Conservation (phyloP, 495 filamentous ascomycete species). For the Letharia lupina region DNA sequence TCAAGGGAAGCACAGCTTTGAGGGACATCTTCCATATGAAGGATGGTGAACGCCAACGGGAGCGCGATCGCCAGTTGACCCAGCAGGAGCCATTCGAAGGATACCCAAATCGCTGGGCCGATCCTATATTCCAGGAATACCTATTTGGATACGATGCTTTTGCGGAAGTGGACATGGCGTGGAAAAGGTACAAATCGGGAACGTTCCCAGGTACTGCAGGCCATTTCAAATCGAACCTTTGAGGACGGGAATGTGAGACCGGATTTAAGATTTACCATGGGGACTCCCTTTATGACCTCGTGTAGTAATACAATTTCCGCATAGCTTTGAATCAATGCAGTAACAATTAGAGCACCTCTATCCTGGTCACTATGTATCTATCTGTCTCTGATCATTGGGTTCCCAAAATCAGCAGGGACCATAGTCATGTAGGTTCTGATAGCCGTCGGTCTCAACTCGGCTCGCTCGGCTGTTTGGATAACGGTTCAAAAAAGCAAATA, state of each 20-base stretch:
- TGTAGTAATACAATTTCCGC: not conserved
- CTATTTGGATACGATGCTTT: constrained; percentile 45
- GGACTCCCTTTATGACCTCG: not conserved
- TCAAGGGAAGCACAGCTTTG: constrained; percentile 43
- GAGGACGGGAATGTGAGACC: not conserved
- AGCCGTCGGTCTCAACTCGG: constrained; percentile 11
- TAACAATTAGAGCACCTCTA: not conserved
- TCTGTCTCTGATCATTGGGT: not conserved
- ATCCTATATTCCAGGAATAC: constrained; percentile 39
- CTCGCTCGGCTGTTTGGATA: not conserved
- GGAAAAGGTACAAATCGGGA: constrained; percentile 25
- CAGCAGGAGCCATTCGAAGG: constrained; percentile 30
- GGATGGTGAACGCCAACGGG: constrained; percentile 44
- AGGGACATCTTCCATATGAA: constrained; percentile 45
- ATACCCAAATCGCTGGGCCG: constrained; percentile 42
- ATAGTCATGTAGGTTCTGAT: not conserved
- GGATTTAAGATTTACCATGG: not conserved
- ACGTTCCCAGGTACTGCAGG: constrained; percentile 12
- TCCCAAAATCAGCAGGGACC: too few relatives aligned
- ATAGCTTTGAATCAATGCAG: not conserved
- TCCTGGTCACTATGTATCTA: not conserved
- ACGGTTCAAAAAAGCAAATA: not conserved
- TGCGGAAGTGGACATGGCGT: constrained; percentile 36
- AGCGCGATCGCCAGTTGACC: constrained; percentile 41
- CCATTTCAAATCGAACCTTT: constrained; percentile 9